Evolutionary conservation across 352 stramenopile species (phyloP).

Genomic region (Thraustotheca clavata): DNA sequence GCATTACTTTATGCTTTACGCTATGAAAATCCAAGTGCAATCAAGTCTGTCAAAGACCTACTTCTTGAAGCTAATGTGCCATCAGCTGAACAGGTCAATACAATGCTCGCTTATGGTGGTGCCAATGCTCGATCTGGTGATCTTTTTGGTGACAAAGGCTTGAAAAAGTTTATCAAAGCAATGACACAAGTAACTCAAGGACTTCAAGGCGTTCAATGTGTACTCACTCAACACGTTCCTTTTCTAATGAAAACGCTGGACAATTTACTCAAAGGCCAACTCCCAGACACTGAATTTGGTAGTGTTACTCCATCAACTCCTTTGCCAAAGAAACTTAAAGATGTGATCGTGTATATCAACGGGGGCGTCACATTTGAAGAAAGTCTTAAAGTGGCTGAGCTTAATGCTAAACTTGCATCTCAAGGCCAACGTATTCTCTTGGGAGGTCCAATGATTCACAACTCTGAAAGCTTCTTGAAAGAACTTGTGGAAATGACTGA

Average conservation of each 20-base stretch:
- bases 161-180: conserved; percentile 83
- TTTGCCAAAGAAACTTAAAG: conserved; percentile 91
- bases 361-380: conserved; percentile 98
- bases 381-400: conserved; percentile 94
- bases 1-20: conserved; percentile 97
- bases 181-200: conserved; percentile 93
- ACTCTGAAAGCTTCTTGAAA: conserved; percentile 95
- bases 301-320: conserved; percentile 96
- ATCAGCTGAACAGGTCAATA: conserved; percentile 34
- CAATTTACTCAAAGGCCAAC: conserved; percentile 62
- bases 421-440: conserved; percentile 88
- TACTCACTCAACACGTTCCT: conserved; percentile 98
- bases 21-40: conserved; percentile 91
- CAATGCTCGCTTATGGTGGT: conserved; percentile 64
- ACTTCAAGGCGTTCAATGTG: conserved; percentile 93
- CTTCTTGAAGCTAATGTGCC: conserved; percentile 23
- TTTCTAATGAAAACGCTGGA: conserved; percentile 92
- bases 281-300: conserved; percentile 79
- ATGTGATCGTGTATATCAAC: conserved; percentile 98
- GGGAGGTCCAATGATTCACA: conserved; percentile 94
- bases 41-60: conserved; percentile 75
- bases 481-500: conserved; percentile 71
- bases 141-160: conserved; percentile 69
- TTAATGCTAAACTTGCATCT: conserved; percentile 87
- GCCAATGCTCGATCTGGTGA: conserved; percentile 52